Conservation (phyloP, 2,329 filamentous ascomycete species). For the Aspergillus brunneoviolaceus region DNA sequence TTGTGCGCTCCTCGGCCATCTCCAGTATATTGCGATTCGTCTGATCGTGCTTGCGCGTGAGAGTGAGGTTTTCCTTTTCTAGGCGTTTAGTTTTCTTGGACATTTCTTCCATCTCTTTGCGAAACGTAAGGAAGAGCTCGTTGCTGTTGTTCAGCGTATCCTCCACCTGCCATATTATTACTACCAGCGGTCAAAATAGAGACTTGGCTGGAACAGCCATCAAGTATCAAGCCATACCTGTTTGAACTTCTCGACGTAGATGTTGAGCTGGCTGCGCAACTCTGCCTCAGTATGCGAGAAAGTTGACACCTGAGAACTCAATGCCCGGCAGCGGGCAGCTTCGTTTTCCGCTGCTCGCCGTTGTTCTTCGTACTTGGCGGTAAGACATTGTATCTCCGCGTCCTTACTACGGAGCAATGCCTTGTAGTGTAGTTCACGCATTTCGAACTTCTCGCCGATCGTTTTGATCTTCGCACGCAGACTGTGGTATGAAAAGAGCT, state of each 20-base stretch:
- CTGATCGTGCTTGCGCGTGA: conserved; percentile 89
- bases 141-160: conserved; percentile 98
- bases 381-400: conserved; percentile 88
- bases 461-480: conserved; percentile 79
- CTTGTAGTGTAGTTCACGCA: conserved; percentile 91
- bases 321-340: conserved; percentile 72
- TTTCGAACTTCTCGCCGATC: conserved; percentile 93
- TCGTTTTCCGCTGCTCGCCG: conserved; percentile 85
- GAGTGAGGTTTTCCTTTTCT: conserved; percentile 90
- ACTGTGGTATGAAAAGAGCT: conserved; percentile 32
- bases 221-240: conserved; percentile 65
- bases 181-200: conserved; percentile 29
- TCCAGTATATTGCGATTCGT: conserved; percentile 93
- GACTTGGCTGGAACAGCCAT: conserved; percentile 18
- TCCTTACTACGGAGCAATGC: conserved; percentile 91
- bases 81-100: conserved; percentile 97
- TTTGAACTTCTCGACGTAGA: conserved; percentile 99
- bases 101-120: conserved; percentile 99
- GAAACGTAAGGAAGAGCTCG: conserved; percentile 92
- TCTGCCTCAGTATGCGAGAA: conserved; percentile 96
- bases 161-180: conserved; percentile 75
- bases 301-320: conserved; percentile 88
- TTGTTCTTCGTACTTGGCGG: conserved; percentile 84
- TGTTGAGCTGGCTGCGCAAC: conserved; percentile 89
- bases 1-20: conserved; percentile 90